These are phyloP conservation scores for Pseudonectria foliicola DNA, from an alignment of 2,329 filamentous ascomycete genomes.

Conservation along the genomic window DNA sequence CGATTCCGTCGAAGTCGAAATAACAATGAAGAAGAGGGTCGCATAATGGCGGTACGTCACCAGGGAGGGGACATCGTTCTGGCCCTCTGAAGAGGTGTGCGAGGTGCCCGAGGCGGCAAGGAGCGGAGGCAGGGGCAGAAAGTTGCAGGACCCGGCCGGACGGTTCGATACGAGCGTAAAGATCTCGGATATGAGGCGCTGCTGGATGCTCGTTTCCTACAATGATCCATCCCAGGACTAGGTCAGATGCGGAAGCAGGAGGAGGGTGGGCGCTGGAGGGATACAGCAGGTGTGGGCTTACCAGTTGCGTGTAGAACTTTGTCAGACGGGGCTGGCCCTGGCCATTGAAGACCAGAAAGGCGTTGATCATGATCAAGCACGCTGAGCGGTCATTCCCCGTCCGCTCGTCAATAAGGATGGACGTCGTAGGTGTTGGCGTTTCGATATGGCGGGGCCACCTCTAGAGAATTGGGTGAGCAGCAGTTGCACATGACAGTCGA, in stretches of 20 bases:
- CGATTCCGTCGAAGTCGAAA: slow-evolving; percentile 92
- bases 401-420: neutral
- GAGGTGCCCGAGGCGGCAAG: slow-evolving; percentile 57
- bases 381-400: slow-evolving; percentile 14
- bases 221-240: neutral
- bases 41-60: slow-evolving; percentile 98
- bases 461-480: too few relatives aligned
- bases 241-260: slow-evolving; percentile 4
- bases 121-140: slow-evolving; percentile 71
- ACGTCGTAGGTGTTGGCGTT: neutral
- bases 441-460: slow-evolving; percentile 1
- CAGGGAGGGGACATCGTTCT: slow-evolving; percentile 86
- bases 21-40: slow-evolving; percentile 97
- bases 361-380: slow-evolving; percentile 76
- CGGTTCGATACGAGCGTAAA: slow-evolving; percentile 92
- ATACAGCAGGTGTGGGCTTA: slow-evolving; percentile 29
- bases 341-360: slow-evolving; percentile 97
- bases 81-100: slow-evolving; percentile 56
- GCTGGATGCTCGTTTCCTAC: slow-evolving; percentile 94
- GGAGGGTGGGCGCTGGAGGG: too few relatives aligned
- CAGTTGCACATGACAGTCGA: slow-evolving; percentile 3
- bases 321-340: slow-evolving; percentile 92
- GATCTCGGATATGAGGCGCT: slow-evolving; percentile 94
- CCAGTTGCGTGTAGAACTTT: slow-evolving; percentile 97
- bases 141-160: slow-evolving; percentile 90